Percentiles rank a stretch among this genome's conserved stretches.
Conservation (phyloP, 2,329 filamentous ascomycete genomes). For the Trichophyton rubrum region DNA sequence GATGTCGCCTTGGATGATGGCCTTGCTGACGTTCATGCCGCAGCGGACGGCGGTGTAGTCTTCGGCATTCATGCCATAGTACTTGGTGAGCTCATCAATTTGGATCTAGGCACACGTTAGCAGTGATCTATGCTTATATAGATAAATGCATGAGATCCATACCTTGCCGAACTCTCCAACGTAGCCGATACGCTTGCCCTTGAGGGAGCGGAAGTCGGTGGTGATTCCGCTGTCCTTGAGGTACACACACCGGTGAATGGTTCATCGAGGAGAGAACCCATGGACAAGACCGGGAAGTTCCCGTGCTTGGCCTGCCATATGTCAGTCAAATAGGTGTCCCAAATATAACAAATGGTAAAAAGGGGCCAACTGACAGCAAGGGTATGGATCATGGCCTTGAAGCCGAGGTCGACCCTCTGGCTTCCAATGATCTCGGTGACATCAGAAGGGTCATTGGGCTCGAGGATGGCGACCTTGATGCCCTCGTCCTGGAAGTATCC, state of each 20-base stretch:
- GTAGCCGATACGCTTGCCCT: conserved; percentile 66
- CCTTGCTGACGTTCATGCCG: conserved; percentile 69
- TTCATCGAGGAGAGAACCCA: conserved; percentile 65
- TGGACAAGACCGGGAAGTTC: conserved; percentile 57
- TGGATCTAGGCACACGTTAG: conserved; percentile 44
- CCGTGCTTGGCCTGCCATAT: conserved; percentile 54
- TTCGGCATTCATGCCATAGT: conserved; percentile 60
- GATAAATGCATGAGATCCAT: not conserved
- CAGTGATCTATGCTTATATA: not conserved
- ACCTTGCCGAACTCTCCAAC: conserved; percentile 66
- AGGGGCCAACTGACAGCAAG: conserved; percentile 44
- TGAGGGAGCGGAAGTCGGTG: conserved; percentile 59
- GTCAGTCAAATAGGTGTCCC: not conserved
- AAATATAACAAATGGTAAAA: not conserved
- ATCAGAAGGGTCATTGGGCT: conserved; percentile 69
- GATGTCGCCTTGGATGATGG: conserved; percentile 59
- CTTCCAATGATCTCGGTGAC: conserved; percentile 71
- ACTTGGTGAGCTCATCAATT: conserved; percentile 65
- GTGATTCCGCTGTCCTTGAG: conserved; percentile 64
- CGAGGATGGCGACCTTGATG: conserved; percentile 63
- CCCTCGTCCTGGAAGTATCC: conserved; percentile 63
- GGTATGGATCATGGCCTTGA: conserved; percentile 77
- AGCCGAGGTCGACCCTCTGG: conserved; percentile 63
- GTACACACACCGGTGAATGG: conserved; percentile 71
- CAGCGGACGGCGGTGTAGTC: conserved; percentile 69